Evolutionary conservation across 2,329 filamentous ascomycete genomes (phyloP).

Genomic region (Penicillium sp.): DNA sequence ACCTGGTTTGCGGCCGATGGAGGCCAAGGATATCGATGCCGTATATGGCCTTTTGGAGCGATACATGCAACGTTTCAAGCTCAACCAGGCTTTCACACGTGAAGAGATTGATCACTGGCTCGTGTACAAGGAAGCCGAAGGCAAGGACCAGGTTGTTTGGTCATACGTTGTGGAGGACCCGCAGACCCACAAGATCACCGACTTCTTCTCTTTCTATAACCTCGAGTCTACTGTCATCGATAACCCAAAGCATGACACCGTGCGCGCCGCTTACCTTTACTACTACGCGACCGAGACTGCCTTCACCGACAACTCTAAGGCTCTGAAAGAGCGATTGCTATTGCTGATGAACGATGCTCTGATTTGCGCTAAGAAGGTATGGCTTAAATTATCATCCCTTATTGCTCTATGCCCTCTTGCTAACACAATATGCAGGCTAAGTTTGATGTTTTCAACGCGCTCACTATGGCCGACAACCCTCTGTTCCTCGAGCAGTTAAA

Average conservation of each 20-base stretch:
- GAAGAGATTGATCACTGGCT: conserved; percentile 90
- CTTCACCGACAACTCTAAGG: conserved; percentile 56
- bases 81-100: conserved; percentile 77
- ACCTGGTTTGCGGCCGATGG: conserved; percentile 77
- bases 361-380: conserved; percentile 77
- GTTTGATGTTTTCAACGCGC: conserved; percentile 96
- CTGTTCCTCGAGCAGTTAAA: conserved; percentile 92
- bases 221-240: conserved; percentile 91
- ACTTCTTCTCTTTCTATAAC: conserved; percentile 96
- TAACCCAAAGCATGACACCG: conserved; percentile 71
- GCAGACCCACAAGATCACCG: conserved; percentile 77
- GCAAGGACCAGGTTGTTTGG: conserved; percentile 83
- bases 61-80: conserved; percentile 77
- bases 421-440: conserved; percentile 50
- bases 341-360: conserved; percentile 79
- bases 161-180: conserved; percentile 82
- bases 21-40: conserved; percentile 72
- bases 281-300: conserved; percentile 90
- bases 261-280: conserved; percentile 92
- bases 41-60: conserved; percentile 73
- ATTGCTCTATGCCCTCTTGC: background rate
- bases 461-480: conserved; percentile 90
- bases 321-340: conserved; percentile 78
- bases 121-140: conserved; percentile 64
- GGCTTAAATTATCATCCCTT: background rate